These are phyloP conservation scores for Talaromyces nanjingensis DNA, from an alignment of 495 filamentous ascomycete species.

Conservation along the genomic window DNA sequence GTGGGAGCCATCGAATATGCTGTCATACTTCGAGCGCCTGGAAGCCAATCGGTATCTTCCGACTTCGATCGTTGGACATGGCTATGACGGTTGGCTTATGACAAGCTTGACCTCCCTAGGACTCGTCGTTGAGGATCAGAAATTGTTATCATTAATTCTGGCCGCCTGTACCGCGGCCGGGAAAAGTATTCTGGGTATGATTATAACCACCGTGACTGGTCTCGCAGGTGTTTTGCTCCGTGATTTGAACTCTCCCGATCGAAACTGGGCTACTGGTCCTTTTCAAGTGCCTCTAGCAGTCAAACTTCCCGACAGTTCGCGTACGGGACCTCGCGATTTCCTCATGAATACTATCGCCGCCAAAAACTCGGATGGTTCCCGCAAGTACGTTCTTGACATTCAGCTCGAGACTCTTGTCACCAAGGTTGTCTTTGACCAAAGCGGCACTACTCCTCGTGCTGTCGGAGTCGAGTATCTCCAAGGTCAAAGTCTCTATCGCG, in stretches of 20 bases:
- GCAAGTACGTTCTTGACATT: conserved; percentile 54
- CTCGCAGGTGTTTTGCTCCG: conserved; percentile 37
- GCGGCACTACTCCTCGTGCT: conserved; percentile 38
- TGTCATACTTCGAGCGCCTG: conserved; percentile 34
- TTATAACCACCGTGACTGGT: conserved; percentile 30
- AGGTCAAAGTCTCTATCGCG: conserved; percentile 52
- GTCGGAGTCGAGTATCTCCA: conserved; percentile 58
- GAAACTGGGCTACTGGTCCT: conserved; percentile 23
- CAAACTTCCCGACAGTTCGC: conserved; percentile 26
- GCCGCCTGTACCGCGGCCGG: not conserved
- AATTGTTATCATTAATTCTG: conserved; percentile 33
- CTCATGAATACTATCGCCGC: conserved; percentile 45
- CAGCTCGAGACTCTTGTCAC: conserved; percentile 54
- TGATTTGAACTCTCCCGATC: conserved; percentile 39
- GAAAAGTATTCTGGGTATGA: conserved; percentile 27
- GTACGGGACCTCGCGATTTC: conserved; percentile 48
- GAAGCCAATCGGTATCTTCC: conserved; percentile 49
- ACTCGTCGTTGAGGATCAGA: conserved; percentile 43
- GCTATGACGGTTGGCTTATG: conserved; percentile 51
- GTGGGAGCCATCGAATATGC: conserved; percentile 38
- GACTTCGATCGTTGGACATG: conserved; percentile 39
- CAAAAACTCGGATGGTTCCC: conserved; percentile 39
- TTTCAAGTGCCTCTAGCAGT: conserved; percentile 48
- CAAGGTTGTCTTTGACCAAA: conserved; percentile 47
- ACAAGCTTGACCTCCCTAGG: conserved; percentile 41